Conservation (phyloP, 257 asterid species). For the Jasminum sambac region DNA sequence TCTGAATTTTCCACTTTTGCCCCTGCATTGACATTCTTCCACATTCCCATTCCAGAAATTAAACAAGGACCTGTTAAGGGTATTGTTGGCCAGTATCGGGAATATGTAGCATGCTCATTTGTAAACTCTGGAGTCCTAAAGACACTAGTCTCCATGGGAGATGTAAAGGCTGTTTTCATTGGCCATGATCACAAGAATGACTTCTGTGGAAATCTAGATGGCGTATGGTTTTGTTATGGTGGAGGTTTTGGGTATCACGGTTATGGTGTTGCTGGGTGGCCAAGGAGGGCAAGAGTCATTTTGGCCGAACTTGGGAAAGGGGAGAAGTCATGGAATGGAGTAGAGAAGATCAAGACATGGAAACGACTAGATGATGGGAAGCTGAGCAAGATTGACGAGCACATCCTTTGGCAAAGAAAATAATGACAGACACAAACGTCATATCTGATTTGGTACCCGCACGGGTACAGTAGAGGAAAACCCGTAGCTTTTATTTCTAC, state of each 20-base stretch:
- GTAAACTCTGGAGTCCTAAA: conserved; percentile 75
- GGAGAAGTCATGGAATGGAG: conserved; percentile 53
- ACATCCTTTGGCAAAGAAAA: conserved; percentile 66
- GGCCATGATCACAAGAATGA: conserved; percentile 97
- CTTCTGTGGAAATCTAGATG: conserved; percentile 69
- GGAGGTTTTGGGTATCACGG: conserved; percentile 96
- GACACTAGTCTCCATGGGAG: conserved; percentile 60
- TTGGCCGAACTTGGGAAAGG: conserved; percentile 72
- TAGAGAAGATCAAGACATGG: conserved; percentile 78
- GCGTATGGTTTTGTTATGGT: conserved; percentile 92
- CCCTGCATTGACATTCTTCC: conserved; percentile 86
- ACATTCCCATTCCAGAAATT: conserved; percentile 94
- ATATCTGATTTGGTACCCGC: no score
- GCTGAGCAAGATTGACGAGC: conserved; percentile 72
- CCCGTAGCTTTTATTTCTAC: no score
- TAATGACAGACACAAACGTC: conserved; percentile 6
- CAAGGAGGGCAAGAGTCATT: conserved; percentile 73
- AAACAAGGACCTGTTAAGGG: conserved; percentile 63
- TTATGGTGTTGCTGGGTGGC: conserved; percentile 79
- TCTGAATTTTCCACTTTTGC: conserved; percentile 10
- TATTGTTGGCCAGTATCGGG: conserved; percentile 57
- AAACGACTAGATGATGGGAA: conserved; percentile 64
- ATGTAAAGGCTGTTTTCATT: conserved; percentile 80
- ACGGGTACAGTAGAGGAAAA: no score
- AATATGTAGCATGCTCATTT: conserved; percentile 63